Base-by-base conservation (phyloP, 2,329 filamentous ascomycete genomes). In the Colletotrichum filicis region DNA sequence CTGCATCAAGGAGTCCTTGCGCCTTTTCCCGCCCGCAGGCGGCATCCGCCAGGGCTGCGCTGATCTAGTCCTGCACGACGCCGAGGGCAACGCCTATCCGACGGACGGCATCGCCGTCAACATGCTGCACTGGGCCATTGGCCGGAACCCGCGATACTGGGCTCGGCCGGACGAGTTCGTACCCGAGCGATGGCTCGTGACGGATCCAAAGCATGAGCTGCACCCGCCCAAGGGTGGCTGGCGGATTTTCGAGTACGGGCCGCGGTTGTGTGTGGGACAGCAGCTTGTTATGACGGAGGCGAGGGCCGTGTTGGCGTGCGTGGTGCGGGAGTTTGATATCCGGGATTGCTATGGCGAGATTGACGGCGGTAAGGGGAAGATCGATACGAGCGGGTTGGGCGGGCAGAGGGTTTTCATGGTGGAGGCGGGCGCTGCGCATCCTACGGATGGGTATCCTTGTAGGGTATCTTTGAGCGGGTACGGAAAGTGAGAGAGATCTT, bases 1-100 rank as follows among this genome's bases (percentile, higher is more conserved):
- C 55, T 85, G 89, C 24, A 85, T 90, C 74, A 88, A 89, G 75
- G 90, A 92, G 79, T 82, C 85, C 0, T 80, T 91, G 22, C 84
- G 89, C 11, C 77, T 91, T 42, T 89, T 87, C 74, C 88, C 88
- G 14, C 84, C 88, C 1, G 88, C 86, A 0, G 84, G 81, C 62
- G 84, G 84, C 3, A 82, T 86, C 49, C 83, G 88, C 32, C 74
- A 72, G 16, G 84, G 83, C 24, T 77, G 71, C 37, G 74, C 74
- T 22, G 83, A 83, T 57, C 77, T 84, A 66, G 83, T 84, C n/a
- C 76, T 85, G 62, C 83, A 80, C 59, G 82, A 87, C 35, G 82
- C 79, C 2, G 81, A 84, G 52, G 86, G 86, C 14, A 81, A 80
- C 52, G 75, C 81, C n/a, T 85, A 85, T 71, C 82, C 85, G 4